A percentile compares a stretch with the other conserved stretches of the same genome.
These are phyloP conservation scores for Alectoria sarmentosa DNA, from an alignment of 495 filamentous ascomycete genomes.

Conservation along the genomic window DNA sequence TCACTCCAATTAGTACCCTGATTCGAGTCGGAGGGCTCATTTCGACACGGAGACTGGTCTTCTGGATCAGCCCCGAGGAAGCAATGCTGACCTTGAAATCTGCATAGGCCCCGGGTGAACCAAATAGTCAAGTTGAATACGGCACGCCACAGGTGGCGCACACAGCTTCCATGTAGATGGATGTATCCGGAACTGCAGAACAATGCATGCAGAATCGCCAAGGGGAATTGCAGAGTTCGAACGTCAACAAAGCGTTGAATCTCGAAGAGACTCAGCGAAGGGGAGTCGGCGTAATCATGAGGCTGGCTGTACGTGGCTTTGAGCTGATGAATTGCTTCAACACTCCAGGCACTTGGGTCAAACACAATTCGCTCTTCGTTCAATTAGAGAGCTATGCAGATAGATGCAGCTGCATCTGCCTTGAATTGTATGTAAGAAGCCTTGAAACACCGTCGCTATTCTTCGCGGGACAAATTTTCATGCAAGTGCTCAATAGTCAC, in stretches of 20 bases:
- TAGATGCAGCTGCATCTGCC: not conserved
- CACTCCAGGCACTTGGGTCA: not conserved
- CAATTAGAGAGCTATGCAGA: not conserved
- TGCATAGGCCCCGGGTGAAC: constrained; percentile 63
- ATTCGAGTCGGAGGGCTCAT: not conserved
- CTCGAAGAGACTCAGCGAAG: not conserved
- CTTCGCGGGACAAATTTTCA: not conserved
- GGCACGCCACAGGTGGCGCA: constrained; percentile 13
- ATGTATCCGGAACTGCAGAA: not conserved
- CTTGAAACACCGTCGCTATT: constrained; percentile 4
- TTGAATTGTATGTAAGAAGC: not conserved
- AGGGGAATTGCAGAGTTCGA: not conserved
- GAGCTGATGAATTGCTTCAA: not conserved
- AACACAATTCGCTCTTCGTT: not conserved
- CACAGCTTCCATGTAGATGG: constrained; percentile 19
- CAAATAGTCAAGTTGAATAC: constrained; percentile 21
- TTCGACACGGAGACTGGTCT: not conserved
- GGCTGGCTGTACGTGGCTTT: not conserved
- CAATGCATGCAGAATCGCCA: not conserved
- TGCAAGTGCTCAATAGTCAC: not conserved
- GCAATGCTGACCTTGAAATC: not conserved
- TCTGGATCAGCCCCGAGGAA: not conserved
- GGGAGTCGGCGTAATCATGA: not conserved
- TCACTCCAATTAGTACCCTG: not conserved
- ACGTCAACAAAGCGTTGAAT: not conserved